Percentiles rank a stretch among this genome's conserved stretches.
Conservation (phyloP, 768 basidiomycete species). For the Agrocybe praecox region DNA sequence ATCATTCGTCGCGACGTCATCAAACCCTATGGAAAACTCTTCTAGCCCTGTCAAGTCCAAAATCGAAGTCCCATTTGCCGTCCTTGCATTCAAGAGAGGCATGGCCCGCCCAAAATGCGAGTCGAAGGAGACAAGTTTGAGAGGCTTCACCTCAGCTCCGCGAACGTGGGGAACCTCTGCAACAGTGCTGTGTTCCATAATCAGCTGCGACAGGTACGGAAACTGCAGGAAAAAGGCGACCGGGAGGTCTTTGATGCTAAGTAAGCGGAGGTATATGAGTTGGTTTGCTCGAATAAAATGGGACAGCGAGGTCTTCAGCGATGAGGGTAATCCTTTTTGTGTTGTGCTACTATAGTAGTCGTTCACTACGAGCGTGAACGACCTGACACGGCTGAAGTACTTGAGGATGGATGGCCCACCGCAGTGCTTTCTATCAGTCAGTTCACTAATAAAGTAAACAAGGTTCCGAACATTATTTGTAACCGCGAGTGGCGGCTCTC, state of each 20-base stretch:
- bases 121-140: background rate
- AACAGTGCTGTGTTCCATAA: background rate
- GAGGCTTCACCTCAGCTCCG: background rate
- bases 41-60: background rate
- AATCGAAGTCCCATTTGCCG: background rate
- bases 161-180: background rate
- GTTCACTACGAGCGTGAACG: background rate
- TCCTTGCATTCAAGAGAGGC: background rate
- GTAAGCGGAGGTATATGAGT: background rate
- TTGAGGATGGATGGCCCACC: background rate
- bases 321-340: background rate
- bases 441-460: background rate
- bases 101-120: background rate
- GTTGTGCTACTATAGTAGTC: too few relatives aligned
- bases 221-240: background rate
- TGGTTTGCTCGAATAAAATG: background rate
- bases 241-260: background rate
- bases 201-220: background rate
- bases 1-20: background rate
- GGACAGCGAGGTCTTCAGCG: background rate
- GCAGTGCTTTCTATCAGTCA: background rate
- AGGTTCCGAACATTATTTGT: background rate
- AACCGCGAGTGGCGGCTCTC: background rate
- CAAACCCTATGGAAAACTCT: background rate
- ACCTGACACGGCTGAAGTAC: background rate